Percentiles rank a stretch among this genome's conserved stretches.
These are phyloP conservation scores for Trametes maxima DNA, from an alignment of 768 basidiomycete species.

Conservation along the genomic window DNA sequence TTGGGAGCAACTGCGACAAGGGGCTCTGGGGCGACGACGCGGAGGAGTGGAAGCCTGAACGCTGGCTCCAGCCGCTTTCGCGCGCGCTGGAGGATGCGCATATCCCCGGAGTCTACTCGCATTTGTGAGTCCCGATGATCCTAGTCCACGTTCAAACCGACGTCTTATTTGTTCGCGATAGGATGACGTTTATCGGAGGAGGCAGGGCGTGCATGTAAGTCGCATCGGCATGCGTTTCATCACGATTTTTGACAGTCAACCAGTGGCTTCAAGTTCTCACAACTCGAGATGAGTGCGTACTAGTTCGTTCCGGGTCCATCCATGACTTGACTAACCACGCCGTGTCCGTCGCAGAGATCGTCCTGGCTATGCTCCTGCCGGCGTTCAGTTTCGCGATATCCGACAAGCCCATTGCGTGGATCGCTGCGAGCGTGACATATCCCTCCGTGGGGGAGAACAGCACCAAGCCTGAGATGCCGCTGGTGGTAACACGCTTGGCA, in stretches of 20 bases:
- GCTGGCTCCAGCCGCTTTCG: background rate
- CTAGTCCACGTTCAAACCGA: background rate
- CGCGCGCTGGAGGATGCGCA: background rate
- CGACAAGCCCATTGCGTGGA: background rate
- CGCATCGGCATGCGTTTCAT: background rate
- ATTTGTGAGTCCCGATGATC: background rate
- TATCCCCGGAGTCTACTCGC: background rate
- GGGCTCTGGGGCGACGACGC: constrained; percentile 42
- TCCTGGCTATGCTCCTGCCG: background rate
- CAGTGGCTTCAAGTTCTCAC: background rate
- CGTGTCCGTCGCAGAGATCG: background rate
- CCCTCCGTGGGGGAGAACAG: background rate
- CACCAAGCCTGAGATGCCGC: background rate
- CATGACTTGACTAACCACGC: background rate
- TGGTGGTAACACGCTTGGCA: background rate
- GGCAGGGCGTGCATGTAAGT: background rate
- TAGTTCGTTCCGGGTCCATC: background rate
- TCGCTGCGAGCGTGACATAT: background rate
- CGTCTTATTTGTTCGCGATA: background rate
- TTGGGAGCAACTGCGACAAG: constrained; percentile 49
- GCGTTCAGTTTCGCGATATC: background rate
- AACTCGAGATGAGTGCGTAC: background rate
- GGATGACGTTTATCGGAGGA: background rate
- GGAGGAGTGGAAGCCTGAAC: constrained; percentile 42
- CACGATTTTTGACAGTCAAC: background rate